These are phyloP conservation scores for Paecilomyces fulvus DNA, from an alignment of 2,329 filamentous ascomycete species.

Conservation along the genomic window DNA sequence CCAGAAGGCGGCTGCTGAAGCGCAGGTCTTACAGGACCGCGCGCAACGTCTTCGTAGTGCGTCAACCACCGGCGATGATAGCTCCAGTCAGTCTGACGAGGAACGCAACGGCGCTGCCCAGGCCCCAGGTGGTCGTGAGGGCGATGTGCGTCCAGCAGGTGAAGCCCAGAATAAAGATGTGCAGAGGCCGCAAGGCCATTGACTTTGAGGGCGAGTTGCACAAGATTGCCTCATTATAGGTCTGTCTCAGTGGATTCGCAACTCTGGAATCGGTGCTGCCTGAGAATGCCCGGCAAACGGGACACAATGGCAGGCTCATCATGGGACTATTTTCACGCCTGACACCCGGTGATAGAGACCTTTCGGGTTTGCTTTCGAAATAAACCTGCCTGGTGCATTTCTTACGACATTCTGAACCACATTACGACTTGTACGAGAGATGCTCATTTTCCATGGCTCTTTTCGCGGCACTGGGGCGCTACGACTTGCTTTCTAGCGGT, in stretches of 20 bases:
- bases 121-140: conserved; percentile 8
- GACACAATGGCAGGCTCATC: neutral
- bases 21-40: conserved; percentile 38
- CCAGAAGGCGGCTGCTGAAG: conserved; percentile 59
- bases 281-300: neutral
- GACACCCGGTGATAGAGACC: neutral
- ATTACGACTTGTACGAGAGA: neutral
- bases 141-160: neutral
- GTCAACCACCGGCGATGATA: conserved; percentile 35
- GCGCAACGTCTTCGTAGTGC: conserved; percentile 36
- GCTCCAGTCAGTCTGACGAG: conserved; percentile 42
- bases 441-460: neutral
- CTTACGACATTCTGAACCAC: neutral
- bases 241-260: neutral
- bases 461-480: neutral
- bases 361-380: neutral
- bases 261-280: neutral
- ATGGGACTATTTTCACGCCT: neutral
- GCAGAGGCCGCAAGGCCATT: neutral
- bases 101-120: conserved; percentile 24
- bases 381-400: neutral
- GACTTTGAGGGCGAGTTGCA: neutral
- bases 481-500: neutral
- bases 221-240: neutral
- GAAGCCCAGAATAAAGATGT: neutral